These are phyloP conservation scores for Coniophora puteana DNA, from an alignment of 1,284 basidiomycete genomes.

Conservation along the genomic window DNA sequence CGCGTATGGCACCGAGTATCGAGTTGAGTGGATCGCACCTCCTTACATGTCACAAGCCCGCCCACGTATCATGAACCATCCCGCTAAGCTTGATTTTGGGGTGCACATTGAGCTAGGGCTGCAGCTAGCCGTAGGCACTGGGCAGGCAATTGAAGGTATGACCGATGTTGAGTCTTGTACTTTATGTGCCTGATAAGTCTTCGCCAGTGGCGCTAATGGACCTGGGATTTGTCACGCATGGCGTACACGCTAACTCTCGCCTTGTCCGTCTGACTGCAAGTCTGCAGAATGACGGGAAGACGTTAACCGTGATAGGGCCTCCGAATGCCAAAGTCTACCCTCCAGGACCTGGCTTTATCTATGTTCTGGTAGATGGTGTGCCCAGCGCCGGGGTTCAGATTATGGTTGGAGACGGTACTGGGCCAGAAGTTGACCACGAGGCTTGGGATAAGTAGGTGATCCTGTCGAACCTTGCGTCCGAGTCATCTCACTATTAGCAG, in stretches of 20 bases:
- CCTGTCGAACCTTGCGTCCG: not conserved
- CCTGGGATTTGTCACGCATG: constrained; percentile 74
- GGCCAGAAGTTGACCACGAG: constrained; percentile 52
- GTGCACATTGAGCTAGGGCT: constrained; percentile 39
- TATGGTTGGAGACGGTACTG: constrained; percentile 65
- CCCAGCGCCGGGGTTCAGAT: constrained; percentile 65
- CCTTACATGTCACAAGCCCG: constrained; percentile 62
- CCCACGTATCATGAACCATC: constrained; percentile 42
- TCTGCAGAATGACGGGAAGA: constrained; percentile 30
- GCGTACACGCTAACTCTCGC: constrained; percentile 76
- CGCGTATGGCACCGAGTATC: constrained; percentile 74
- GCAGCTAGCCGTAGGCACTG: constrained; percentile 25
- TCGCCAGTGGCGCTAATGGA: constrained; percentile 74
- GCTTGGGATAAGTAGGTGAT: constrained; percentile 53
- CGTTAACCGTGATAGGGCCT: constrained; percentile 52
- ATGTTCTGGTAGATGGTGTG: constrained; percentile 63
- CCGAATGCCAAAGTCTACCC: constrained; percentile 66
- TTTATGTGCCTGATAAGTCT: constrained; percentile 8
- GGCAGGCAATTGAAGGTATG: constrained; percentile 23
- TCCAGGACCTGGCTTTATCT: constrained; percentile 80
- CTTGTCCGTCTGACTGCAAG: constrained; percentile 57
- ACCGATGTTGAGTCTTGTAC: constrained; percentile 27
- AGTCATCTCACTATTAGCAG: constrained; percentile 22
- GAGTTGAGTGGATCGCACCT: constrained; percentile 73
- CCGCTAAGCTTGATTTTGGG: constrained; percentile 45